phyloP scores from a whole-genome alignment of 345 rosid genomes.

The Microthlaspi erraticum region DNA sequence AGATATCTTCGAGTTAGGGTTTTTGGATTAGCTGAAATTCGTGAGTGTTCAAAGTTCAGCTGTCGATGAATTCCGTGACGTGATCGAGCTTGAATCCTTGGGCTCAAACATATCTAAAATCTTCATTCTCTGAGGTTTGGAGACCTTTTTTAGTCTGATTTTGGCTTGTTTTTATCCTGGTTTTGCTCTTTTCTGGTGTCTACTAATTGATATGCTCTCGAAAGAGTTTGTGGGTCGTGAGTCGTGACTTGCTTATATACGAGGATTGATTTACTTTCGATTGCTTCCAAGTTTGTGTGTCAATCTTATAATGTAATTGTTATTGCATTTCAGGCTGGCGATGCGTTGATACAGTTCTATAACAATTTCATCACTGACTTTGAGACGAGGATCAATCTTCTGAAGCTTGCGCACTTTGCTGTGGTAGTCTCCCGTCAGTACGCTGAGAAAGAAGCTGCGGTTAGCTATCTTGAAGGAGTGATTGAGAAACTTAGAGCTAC shows the following conservation, averaged over 20 bases:
- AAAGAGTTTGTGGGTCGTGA: neutral
- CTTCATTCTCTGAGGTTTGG: neutral
- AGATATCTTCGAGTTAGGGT: conserved; percentile 5
- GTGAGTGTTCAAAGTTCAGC: conserved; percentile 8
- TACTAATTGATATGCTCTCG: neutral
- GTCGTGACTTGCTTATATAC: neutral
- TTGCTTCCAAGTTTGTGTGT: conserved; percentile 10
- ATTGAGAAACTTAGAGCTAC: conserved; percentile 84
- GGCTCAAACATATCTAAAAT: neutral
- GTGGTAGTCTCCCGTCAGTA: conserved; percentile 90
- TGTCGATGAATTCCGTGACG: neutral
- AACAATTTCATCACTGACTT: conserved; percentile 94
- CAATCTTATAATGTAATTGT: neutral
- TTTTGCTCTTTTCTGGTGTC: conserved; percentile 2
- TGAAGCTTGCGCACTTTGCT: conserved; percentile 97
- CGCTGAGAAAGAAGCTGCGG: conserved; percentile 94
- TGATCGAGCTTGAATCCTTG: neutral
- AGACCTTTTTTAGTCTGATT: neutral
- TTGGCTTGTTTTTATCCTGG: neutral
- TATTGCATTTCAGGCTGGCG: conserved; percentile 75
- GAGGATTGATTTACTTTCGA: neutral
- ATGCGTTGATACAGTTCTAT: conserved; percentile 86
- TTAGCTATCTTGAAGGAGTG: conserved; percentile 79
- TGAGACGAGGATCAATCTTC: conserved; percentile 97
- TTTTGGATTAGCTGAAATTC: conserved; percentile 10